phyloP scores from a whole-genome alignment of 2,329 filamentous ascomycete species.

The Paraphoma sp. region DNA sequence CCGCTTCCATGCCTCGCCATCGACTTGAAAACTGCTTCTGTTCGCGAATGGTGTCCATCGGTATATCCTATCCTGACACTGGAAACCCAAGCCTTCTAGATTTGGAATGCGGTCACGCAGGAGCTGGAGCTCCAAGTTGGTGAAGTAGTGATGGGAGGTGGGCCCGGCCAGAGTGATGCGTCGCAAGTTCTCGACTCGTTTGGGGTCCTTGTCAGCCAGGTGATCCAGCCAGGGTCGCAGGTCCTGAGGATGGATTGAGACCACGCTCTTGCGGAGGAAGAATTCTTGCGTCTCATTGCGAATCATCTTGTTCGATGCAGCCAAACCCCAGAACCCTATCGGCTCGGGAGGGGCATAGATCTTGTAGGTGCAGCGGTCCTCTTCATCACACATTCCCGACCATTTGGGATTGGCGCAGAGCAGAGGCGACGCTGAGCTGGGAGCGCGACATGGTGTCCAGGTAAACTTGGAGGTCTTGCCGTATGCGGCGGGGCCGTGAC shows the following conservation, averaged over 20 bases:
- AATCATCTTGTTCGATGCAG: conserved; percentile 15
- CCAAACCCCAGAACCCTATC: conserved; percentile 13
- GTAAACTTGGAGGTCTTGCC: conserved; percentile 7
- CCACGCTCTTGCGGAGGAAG: conserved; percentile 2
- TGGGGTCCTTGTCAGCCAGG: conserved; percentile 3
- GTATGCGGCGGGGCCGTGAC: background rate
- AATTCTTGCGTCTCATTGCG: conserved; percentile 16
- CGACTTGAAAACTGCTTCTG: background rate
- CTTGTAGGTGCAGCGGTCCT: conserved; percentile 19
- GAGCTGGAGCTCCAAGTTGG: background rate
- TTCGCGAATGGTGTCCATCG: background rate
- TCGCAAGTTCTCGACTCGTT: conserved; percentile 6
- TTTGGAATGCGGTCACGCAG: conserved; percentile 7
- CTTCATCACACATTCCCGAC: conserved; percentile 23
- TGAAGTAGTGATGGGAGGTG: background rate
- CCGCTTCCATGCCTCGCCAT: background rate
- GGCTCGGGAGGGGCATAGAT: conserved; percentile 2
- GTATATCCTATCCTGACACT: conserved; percentile 8
- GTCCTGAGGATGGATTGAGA: conserved; percentile 10
- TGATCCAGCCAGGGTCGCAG: conserved; percentile 11
- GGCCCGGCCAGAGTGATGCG: conserved; percentile 5
- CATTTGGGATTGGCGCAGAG: conserved; percentile 33
- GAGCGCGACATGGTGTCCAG: conserved; percentile 19
- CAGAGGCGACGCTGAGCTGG: conserved; percentile 10
- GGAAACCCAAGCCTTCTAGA: conserved; percentile 14